A percentile compares a stretch with the other conserved stretches of the same genome.
These are phyloP conservation scores for Colletotrichum sp. DNA, from an alignment of 2,329 filamentous ascomycete species.

Conservation along the genomic window DNA sequence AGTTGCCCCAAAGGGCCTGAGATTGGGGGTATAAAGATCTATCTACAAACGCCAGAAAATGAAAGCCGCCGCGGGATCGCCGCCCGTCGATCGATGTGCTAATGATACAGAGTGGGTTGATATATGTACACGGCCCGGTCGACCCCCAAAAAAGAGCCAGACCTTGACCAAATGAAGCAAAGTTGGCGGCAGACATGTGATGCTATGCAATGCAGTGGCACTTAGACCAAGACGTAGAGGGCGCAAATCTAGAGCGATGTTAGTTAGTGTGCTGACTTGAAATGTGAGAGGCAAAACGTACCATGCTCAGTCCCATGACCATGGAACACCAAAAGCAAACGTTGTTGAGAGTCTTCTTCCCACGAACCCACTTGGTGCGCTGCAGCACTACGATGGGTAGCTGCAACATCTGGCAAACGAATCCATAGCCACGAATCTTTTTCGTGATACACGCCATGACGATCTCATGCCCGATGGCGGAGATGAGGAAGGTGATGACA, in stretches of 20 bases:
- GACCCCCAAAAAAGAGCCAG: background rate
- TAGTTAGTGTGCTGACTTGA: slow-evolving; percentile 11
- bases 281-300: slow-evolving; percentile 45
- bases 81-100: background rate
- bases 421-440: slow-evolving; percentile 93
- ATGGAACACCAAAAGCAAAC: slow-evolving; percentile 91
- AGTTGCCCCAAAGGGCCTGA: background rate
- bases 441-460: slow-evolving; percentile 99
- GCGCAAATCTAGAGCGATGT: slow-evolving; percentile 50
- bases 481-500: slow-evolving; percentile 89
- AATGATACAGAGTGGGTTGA: background rate
- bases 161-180: background rate
- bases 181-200: background rate
- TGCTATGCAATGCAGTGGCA: background rate
- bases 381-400: slow-evolving; percentile 94
- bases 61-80: background rate
- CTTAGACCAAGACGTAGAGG: slow-evolving; percentile 55
- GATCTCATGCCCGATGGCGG: slow-evolving; percentile 87
- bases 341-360: slow-evolving; percentile 82
- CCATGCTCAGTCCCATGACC: slow-evolving; percentile 83
- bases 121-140: background rate
- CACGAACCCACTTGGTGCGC: slow-evolving; percentile 76
- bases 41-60: slow-evolving; percentile 11
- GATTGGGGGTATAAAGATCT: slow-evolving; percentile 11
- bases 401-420: slow-evolving; percentile 95